phyloP scores from a whole-genome alignment of 768 basidiomycete genomes.

The Candolleomyces eurysporus region DNA sequence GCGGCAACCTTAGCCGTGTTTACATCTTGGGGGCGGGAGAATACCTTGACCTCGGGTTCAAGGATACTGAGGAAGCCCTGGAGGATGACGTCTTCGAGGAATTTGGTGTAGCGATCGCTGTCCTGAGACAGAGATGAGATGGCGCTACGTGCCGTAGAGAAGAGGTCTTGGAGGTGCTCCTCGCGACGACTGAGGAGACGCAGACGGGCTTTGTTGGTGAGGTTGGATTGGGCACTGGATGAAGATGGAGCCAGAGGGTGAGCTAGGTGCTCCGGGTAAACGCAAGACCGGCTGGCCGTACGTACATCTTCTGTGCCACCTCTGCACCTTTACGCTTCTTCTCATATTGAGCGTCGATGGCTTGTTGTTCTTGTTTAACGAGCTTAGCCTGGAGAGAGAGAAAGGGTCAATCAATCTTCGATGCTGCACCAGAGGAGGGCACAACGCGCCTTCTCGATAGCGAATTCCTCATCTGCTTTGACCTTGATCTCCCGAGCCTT shows the following conservation, averaged over 20 bases:
- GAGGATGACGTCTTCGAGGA: conserved; percentile 80
- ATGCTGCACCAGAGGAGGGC: not conserved
- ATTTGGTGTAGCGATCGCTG: conserved; percentile 69
- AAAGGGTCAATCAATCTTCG: conserved; percentile 1
- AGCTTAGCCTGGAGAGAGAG: conserved; percentile 74
- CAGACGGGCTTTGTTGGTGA: conserved; percentile 95
- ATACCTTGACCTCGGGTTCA: conserved; percentile 67
- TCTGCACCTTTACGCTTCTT: conserved; percentile 95
- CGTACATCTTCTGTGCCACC: conserved; percentile 94
- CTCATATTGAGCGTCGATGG: conserved; percentile 92
- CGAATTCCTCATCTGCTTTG: conserved; percentile 98
- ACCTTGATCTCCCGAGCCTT: conserved; percentile 96
- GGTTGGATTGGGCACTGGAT: conserved; percentile 84
- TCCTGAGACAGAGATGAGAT: conserved; percentile 63
- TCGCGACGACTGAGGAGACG: conserved; percentile 87
- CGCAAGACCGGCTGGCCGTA: conserved; percentile 2
- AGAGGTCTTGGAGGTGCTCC: conserved; percentile 88
- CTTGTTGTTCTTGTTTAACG: conserved; percentile 92
- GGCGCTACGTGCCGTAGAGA: conserved; percentile 64
- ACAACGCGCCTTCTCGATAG: conserved; percentile 85
- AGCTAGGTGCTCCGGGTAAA: not conserved
- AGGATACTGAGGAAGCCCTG: conserved; percentile 85
- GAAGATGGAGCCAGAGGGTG: conserved; percentile 2
- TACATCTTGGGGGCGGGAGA: conserved; percentile 66
- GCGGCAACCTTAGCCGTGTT: conserved; percentile 62